phyloP scores from a whole-genome alignment of 345 rosid species.

The Eucalyptus victrix region DNA sequence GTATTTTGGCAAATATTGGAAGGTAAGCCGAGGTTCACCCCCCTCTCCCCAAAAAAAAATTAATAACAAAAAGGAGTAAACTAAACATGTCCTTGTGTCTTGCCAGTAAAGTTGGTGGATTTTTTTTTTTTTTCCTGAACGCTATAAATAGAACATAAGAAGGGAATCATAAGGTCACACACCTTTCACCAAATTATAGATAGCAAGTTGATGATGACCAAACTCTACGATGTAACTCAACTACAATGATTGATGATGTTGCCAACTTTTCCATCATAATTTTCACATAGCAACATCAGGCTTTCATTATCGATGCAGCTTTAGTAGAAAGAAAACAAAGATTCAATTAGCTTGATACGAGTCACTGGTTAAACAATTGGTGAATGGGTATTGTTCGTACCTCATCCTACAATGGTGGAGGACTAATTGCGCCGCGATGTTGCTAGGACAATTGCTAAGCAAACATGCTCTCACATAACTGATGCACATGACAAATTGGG shows the following conservation, averaged over 20 bases:
- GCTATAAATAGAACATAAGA: background rate
- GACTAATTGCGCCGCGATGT: background rate
- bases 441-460: background rate
- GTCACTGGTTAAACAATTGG: background rate
- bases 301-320: background rate
- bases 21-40: background rate
- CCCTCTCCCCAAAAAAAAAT: fast-evolving
- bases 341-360: background rate
- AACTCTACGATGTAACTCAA: background rate
- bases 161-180: background rate
- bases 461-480: background rate
- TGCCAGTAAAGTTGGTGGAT: background rate
- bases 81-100: no score
- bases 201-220: background rate
- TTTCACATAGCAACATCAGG: background rate
- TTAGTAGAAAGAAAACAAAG: background rate
- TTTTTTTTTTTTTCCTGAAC: background rate
- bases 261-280: background rate
- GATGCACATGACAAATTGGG: background rate
- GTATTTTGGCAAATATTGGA: background rate
- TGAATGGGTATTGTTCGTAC: background rate
- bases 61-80: background rate
- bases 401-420: background rate
- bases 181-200: background rate
- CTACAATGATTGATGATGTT: background rate